Evolutionary conservation across 1,139 yeast species (phyloP).

Genomic region (Zhuliangozyma blackwelliae): DNA sequence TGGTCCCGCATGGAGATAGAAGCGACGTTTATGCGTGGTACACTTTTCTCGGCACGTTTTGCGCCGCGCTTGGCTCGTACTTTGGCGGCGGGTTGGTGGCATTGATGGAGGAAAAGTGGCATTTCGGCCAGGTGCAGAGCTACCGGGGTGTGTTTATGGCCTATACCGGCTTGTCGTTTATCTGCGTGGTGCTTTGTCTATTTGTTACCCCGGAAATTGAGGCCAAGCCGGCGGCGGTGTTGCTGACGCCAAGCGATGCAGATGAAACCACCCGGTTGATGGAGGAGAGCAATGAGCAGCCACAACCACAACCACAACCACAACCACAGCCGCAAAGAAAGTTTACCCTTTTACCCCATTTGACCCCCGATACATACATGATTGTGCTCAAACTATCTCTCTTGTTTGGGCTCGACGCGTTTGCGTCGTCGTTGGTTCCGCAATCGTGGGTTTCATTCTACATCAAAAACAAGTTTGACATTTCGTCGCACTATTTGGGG

Average conservation of each 20-base stretch:
- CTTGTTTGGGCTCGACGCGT: slow-evolving; percentile 39
- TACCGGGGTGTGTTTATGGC: slow-evolving; percentile 27
- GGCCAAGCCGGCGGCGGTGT: slow-evolving; percentile 9
- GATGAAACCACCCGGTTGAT: slow-evolving; percentile 12
- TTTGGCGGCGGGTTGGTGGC: slow-evolving; percentile 28
- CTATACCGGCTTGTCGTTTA: slow-evolving; percentile 19
- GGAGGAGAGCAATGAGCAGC: slow-evolving; percentile 1
- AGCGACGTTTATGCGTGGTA: slow-evolving; percentile 44
- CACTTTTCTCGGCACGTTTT: slow-evolving; percentile 32
- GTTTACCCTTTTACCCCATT: slow-evolving; percentile 17
- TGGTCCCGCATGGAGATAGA: slow-evolving; percentile 24
- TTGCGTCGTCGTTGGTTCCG: slow-evolving; percentile 43
- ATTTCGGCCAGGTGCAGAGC: slow-evolving; percentile 20
- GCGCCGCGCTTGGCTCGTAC: slow-evolving; percentile 35
- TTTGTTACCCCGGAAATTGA: slow-evolving; percentile 19
- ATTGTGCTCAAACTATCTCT: slow-evolving; percentile 31
- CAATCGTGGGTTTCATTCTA: slow-evolving; percentile 43
- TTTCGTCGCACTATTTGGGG: slow-evolving; percentile 33
- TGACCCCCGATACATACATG: slow-evolving; percentile 14
- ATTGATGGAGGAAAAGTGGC: slow-evolving; percentile 14
- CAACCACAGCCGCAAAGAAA: no score
- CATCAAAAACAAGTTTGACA: slow-evolving; percentile 31
- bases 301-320: slow-evolving; percentile 1
- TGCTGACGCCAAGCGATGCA: slow-evolving; percentile 1
- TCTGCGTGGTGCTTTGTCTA: slow-evolving; percentile 17